A percentile compares a stretch with the other conserved stretches of the same genome.
These are phyloP conservation scores for Ogataea angusta DNA, from an alignment of 805 yeast genomes.

Conservation along the genomic window DNA sequence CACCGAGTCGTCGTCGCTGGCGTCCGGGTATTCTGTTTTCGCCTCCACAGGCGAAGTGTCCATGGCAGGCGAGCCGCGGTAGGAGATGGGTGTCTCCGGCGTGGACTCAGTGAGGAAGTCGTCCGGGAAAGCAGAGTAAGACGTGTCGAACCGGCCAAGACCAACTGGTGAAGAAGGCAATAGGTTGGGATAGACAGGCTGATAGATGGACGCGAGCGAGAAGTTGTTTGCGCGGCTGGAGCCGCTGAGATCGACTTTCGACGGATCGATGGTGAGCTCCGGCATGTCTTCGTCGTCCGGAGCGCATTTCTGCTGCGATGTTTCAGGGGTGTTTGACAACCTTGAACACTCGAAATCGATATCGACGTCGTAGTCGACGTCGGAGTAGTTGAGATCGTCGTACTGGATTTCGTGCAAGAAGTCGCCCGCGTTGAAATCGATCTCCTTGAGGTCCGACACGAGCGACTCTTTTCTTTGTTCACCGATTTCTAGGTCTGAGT, in stretches of 20 bases:
- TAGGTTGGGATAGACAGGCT: constrained; percentile 8
- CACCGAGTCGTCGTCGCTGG: neutral
- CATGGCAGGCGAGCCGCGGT: constrained; percentile 1
- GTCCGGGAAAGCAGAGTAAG: constrained; percentile 6
- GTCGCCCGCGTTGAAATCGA: constrained; percentile 16
- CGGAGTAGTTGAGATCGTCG: constrained; percentile 17
- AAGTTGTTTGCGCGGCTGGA: neutral
- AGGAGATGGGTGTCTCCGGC: constrained; percentile 4
- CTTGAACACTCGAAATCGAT: constrained; percentile 10
- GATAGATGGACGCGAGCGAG: constrained; percentile 5
- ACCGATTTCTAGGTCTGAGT: constrained; percentile 4
- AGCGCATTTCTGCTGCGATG: constrained; percentile 12
- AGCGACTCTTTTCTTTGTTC: constrained; percentile 8
- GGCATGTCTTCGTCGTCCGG: constrained; percentile 11
- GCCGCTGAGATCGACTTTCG: constrained; percentile 10
- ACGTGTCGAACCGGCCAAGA: constrained; percentile 9
- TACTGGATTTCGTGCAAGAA: constrained; percentile 15
- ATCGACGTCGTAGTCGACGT: constrained; percentile 15
- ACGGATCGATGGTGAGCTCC: constrained; percentile 16
- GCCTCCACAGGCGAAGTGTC: constrained; percentile 5
- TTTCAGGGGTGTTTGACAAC: constrained; percentile 12
- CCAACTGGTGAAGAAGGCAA: constrained; percentile 14
- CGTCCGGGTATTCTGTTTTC: neutral
- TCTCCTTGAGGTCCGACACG: constrained; percentile 13
- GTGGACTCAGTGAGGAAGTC: constrained; percentile 4